Base-by-base conservation (phyloP, 2,329 filamentous ascomycete species). In the Phialophora verrucosa region DNA sequence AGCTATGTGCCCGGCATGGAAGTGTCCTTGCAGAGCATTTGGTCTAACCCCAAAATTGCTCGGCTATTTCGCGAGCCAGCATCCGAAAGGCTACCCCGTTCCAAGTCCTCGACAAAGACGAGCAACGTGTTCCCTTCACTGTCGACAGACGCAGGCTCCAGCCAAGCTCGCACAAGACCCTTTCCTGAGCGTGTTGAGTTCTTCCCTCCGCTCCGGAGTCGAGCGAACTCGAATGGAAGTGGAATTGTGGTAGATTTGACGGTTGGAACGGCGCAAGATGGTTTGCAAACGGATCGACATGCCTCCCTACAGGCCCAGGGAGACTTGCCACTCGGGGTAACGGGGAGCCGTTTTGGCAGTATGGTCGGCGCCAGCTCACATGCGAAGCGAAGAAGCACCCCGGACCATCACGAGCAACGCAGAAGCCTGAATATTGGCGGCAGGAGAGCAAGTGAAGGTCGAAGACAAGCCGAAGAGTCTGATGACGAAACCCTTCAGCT, bases 281-380 rank as follows among this genome's bases (percentile, higher is more conserved):
- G 17, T 44, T 20, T 7, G 38, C 38, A 44, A 44, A n/a, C 17
- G 38, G 38, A 20, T 5, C 38, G 17, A n/a, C 2, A 8, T 25
- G 49, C 49, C 20, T 29, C 3, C 10, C 8, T 7, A 5, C 14
- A 29, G 2, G 25, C 23, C 29, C 27, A 56, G 29, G 31, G 17
- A 47, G 32, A 42, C 55, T 44, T 29, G 55, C n/a, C 8, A 35
- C 55, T 20, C 55, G 29, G 23, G 50, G 23, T 12, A 14, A n/a
- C 27, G 35, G 35, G 63, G 35, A 66, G 64, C 42, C 55, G 64
- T 44, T 62, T 47, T 47, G 68, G 69, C 50, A 65, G 64, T 59
- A 66, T 67, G 59, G 42, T 70, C n/a, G 68, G 69, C 42, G 38
- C 61, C 44, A 70, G 65, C 64, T 67, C 60, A 12, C 69, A 68